Evolutionary conservation across 305 asterid genomes (phyloP).

Genomic region (Fraxinus greggii): DNA sequence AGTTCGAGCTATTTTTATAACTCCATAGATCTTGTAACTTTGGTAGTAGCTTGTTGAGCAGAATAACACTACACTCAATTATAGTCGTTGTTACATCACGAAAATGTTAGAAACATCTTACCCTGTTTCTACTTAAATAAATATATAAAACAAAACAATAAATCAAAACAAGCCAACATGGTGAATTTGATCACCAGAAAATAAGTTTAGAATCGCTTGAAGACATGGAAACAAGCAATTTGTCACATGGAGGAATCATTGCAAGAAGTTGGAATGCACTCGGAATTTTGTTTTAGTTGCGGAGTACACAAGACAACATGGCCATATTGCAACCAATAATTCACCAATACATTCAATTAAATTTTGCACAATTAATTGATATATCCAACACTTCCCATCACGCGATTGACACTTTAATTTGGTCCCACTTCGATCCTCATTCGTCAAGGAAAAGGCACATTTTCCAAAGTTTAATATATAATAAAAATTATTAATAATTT

Average conservation of each 20-base stretch:
- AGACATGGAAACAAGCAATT: conserved; percentile 26
- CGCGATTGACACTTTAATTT: neutral
- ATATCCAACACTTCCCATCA: neutral
- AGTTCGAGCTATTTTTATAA: too few relatives aligned
- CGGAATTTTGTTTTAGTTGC: neutral
- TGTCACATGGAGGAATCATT: conserved; percentile 33
- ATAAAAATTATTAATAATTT: neutral
- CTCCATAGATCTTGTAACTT: too few relatives aligned
- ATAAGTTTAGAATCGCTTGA: conserved; percentile 33
- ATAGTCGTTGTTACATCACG: too few relatives aligned
- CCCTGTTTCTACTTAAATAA: neutral
- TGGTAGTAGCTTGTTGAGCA: too few relatives aligned
- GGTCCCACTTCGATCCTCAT: conserved; percentile 22
- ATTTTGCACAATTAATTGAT: neutral
- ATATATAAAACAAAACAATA: neutral
- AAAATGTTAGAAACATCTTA: neutral
- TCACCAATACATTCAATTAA: neutral
- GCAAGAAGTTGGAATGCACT: neutral
- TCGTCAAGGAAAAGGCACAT: conserved; percentile 18
- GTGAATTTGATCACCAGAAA: neutral
- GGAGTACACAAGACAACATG: conserved; percentile 9
- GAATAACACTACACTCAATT: too few relatives aligned
- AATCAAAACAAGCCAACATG: neutral
- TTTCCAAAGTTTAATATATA: neutral
- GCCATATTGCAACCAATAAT: neutral